A percentile compares a stretch with the other conserved stretches of the same genome.
Conservation (phyloP, 2,329 filamentous ascomycete species). For the Cyclaneusma minus region DNA sequence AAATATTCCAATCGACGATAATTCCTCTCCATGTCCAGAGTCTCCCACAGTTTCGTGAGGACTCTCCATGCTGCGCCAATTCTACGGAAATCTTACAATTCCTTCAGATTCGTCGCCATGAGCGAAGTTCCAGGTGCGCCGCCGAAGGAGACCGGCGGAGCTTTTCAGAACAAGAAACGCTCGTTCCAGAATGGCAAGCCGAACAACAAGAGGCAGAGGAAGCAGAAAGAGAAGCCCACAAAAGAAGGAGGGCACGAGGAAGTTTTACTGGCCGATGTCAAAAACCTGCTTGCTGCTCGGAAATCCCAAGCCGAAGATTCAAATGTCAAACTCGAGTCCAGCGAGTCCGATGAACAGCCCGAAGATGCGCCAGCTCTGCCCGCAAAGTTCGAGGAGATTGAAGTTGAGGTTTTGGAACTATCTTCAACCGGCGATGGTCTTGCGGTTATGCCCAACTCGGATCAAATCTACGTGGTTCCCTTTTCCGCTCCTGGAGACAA, state of each 20-base stretch:
- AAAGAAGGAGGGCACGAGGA: constrained; percentile 50
- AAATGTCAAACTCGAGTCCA: constrained; percentile 12
- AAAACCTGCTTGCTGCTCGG: constrained; percentile 29
- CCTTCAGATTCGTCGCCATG: no score
- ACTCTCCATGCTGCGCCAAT: no score
- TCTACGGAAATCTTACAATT: no score
- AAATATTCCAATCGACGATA: no score
- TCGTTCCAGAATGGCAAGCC: no score
- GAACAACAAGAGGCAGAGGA: constrained; percentile 39
- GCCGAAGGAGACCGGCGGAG: no score
- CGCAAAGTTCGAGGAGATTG: constrained; percentile 56
- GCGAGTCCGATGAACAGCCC: constrained; percentile 9
- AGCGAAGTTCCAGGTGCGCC: no score
- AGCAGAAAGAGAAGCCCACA: constrained; percentile 35
- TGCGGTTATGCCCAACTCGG: constrained; percentile 49
- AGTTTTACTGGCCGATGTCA: constrained; percentile 48
- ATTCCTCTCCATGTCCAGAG: no score
- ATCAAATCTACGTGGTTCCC: constrained; percentile 67
- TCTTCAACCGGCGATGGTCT: constrained; percentile 90
- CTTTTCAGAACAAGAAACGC: no score
- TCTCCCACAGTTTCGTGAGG: no score
- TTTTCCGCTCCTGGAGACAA: constrained; percentile 78
- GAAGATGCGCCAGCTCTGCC: constrained; percentile 30
- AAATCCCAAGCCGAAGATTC: constrained; percentile 14
- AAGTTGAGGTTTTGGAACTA: constrained; percentile 66